Base-by-base conservation (phyloP, 768 basidiomycete genomes). In the Porpolomopsis calyptriformis region DNA sequence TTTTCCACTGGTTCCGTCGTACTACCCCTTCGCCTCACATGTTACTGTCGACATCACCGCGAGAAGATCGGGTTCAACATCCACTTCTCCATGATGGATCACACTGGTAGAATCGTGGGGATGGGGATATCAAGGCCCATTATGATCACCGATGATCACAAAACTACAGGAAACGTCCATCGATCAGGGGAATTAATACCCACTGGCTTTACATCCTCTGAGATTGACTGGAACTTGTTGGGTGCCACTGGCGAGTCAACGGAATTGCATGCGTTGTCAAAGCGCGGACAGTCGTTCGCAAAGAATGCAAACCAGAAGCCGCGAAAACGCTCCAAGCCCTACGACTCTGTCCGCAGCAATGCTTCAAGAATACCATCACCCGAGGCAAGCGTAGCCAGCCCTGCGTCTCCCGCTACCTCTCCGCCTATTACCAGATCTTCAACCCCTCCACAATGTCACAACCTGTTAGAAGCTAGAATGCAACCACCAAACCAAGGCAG, bases 121-220 rank as follows among this genome's bases (percentile, higher is more conserved):
- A 72, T 76, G 6, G 91, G 90, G 4, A 74, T 71, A 45, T 87
- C 91, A 1, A 78, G 81, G 24, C 90, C 94, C 3, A 92, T 99
- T 54, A 93, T 98, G 82, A 98, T 98, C 53, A 99, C 94, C 1
- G 96, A 99, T 67, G 96, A 99, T 63, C 96, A 99, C 68, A 99
- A 99, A 67, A 91, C 88, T 23, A 22, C 36, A 16, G 34, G 43
- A 14, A 23, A 18, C 68, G 3, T 54, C 61, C 40, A 62, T 40
- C 52, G 48, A 55, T 10, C 55, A 53, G 41, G 22, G 35, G 14
- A 22, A 53, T 27, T 20, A 5, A 45, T 40, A 18, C n/a, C 37
- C 12, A 29, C 58, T 46, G 60, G 52, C n/a, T 59, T 67, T 27
- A 51, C 64, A 40, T 60, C 62, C 31, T 53, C 65, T 20, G 72